Base-by-base conservation (phyloP, 352 stramenopile species). In the Pythium vanterpoolii region DNA sequence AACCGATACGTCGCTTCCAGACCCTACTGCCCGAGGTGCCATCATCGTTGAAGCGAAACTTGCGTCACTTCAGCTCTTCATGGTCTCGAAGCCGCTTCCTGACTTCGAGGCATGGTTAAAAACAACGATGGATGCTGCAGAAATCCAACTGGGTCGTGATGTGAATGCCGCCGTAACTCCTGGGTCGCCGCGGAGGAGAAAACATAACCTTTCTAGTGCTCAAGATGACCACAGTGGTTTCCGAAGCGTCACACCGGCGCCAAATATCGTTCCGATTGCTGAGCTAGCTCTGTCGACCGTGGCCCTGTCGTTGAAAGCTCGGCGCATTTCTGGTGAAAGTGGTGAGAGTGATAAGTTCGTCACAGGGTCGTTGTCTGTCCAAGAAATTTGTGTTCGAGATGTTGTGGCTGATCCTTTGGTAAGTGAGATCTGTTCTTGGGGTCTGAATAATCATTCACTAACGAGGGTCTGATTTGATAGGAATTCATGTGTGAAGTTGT, bases 21-120 rank as follows among this genome's bases (percentile, higher is more conserved):
- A 40, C 39, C 7, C 14, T 6, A 42, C n/a, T 26, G 18, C 26
- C 27, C 31, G 28, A n/a, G 5, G 27, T 18, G 19, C 16, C 1
- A 31, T 61, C 5, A 28, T 38, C 4, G 30, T 63, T n/a, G 33
- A 62, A 26, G n/a, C 31, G 5, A 26, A 2, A 8, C 19, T 69
- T 33, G 62, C 62, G 42, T 54, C 40, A 18, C 31, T 69, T 5
- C 55, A 51, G 18, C 19, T 69, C 21, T 44, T 65, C 0, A 61
- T 69, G 62, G 56, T 64, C 6, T 64, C 62, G 3, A 65, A 64
- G 16, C 50, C 50, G 6, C 24, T 26, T 0, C 24, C 40, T 11
- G 62, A 69, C 1, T 69, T 69, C 38, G 62, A 69, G 18, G 33
- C 23, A 16, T 69, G 62, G 62, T 24, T 69, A 26, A 59, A 58